Conservation (phyloP, 106 monocot genomes). For the Phalaenopsis equestris region DNA sequence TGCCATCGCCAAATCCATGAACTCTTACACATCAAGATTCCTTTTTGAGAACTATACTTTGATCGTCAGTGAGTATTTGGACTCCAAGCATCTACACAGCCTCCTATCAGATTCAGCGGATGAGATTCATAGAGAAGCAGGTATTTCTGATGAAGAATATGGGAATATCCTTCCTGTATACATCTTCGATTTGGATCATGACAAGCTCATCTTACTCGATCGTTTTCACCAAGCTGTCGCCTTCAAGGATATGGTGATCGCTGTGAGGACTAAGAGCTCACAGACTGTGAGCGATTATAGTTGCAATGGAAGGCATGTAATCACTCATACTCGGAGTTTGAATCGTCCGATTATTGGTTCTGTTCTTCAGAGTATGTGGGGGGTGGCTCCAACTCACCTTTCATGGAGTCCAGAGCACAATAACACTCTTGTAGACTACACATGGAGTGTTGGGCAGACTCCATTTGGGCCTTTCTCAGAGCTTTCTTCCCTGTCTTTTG, state of each 20-base stretch:
- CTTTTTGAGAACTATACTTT: slow-evolving; percentile 90
- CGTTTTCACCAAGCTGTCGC: slow-evolving; percentile 83
- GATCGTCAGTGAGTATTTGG: slow-evolving; percentile 88
- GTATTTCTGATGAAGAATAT: slow-evolving; percentile 35
- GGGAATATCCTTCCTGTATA: slow-evolving; percentile 65
- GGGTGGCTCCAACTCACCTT: slow-evolving; percentile 75
- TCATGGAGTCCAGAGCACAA: slow-evolving; percentile 83
- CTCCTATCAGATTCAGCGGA: slow-evolving; percentile 66
- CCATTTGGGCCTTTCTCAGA: slow-evolving; percentile 93
- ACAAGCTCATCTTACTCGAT: slow-evolving; percentile 73
- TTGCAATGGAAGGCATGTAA: slow-evolving; percentile 88
- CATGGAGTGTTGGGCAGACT: slow-evolving; percentile 88
- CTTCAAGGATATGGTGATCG: slow-evolving; percentile 86
- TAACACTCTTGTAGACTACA: slow-evolving; percentile 67
- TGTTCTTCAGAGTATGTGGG: slow-evolving; percentile 91
- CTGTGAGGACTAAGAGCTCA: slow-evolving; percentile 70
- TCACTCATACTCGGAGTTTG: slow-evolving; percentile 64
- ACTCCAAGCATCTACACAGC: slow-evolving; percentile 70
- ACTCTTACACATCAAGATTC: slow-evolving; percentile 76
- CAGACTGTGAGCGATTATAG: slow-evolving; percentile 89
- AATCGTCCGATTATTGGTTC: slow-evolving; percentile 82
- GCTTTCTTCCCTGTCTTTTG: slow-evolving; percentile 70
- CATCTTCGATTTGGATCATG: slow-evolving; percentile 83
- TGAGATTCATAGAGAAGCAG: slow-evolving; percentile 37
- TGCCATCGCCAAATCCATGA: slow-evolving; percentile 61